Percentiles rank a stretch among this genome's conserved stretches.
These are phyloP conservation scores for Arctium lappa DNA, from an alignment of 129 eudicot genomes.

Conservation along the genomic window DNA sequence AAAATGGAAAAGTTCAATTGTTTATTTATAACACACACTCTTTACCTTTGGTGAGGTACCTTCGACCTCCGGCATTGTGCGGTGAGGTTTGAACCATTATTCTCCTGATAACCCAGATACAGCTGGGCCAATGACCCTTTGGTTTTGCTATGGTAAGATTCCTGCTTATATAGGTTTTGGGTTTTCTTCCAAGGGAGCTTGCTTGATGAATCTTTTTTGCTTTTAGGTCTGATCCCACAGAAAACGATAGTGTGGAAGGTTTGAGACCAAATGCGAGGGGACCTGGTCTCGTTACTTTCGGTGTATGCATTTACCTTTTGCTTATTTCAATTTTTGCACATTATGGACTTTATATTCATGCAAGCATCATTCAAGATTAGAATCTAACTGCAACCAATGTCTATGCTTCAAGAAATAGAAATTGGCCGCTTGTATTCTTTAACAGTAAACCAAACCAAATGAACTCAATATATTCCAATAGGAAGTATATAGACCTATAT, in stretches of 20 bases:
- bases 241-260: conserved; percentile 97
- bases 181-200: neutral
- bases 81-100: too few relatives aligned
- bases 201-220: neutral
- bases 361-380: neutral
- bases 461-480: neutral
- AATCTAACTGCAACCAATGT: neutral
- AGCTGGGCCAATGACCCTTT: too few relatives aligned
- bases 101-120: too few relatives aligned
- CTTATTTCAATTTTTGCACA: neutral
- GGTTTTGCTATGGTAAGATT: neutral
- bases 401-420: conserved; percentile 1
- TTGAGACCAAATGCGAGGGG: conserved; percentile 97
- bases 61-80: too few relatives aligned
- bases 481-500: neutral
- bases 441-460: neutral
- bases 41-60: too few relatives aligned
- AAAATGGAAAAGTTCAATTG: too few relatives aligned
- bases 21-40: too few relatives aligned
- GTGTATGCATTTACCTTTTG: conserved; percentile 48
- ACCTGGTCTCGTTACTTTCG: conserved; percentile 88
- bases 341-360: neutral
- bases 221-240: conserved; percentile 97
- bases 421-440: neutral
- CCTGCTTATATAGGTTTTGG: neutral